Conservation (phyloP, 1,284 basidiomycete species). For the Mycena sp. region DNA sequence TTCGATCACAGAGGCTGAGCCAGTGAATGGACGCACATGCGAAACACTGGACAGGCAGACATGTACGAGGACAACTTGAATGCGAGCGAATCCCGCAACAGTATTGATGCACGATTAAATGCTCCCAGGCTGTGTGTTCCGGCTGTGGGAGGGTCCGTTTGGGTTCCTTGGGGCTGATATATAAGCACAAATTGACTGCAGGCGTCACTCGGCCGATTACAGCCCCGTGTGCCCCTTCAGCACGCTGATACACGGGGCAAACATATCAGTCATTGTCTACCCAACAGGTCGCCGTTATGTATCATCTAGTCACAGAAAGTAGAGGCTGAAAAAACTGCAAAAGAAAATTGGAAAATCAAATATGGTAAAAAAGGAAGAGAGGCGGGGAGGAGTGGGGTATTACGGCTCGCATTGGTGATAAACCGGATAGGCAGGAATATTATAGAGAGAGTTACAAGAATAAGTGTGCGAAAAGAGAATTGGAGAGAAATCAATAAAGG, state of each 20-base stretch:
- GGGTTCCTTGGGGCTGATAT: constrained; percentile 3
- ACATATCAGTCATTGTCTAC: constrained; percentile 22
- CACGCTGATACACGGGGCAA: constrained; percentile 14
- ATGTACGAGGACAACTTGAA: constrained; percentile 2
- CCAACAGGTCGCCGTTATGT: background rate
- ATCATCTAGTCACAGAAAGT: background rate
- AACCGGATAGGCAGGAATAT: background rate
- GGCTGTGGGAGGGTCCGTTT: constrained; percentile 12
- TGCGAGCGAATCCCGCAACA: background rate
- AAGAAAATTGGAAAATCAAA: background rate
- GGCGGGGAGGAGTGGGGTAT: too few relatives aligned
- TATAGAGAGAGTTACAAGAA: background rate
- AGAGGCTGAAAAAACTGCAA: background rate
- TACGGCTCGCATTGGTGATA: too few relatives aligned
- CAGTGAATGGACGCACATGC: background rate
- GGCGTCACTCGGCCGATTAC: background rate
- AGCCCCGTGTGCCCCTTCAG: constrained; percentile 3
- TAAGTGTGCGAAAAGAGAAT: background rate
- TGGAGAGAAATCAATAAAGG: background rate
- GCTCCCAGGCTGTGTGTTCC: constrained; percentile 19
- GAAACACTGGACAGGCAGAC: background rate
- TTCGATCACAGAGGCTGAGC: background rate
- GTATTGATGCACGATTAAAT: constrained; percentile 11
- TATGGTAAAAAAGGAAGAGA: too few relatives aligned
- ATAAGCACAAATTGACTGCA: too few relatives aligned